Evolutionary conservation across 257 asterid species (phyloP).

Genomic region (Solanum piurae): DNA sequence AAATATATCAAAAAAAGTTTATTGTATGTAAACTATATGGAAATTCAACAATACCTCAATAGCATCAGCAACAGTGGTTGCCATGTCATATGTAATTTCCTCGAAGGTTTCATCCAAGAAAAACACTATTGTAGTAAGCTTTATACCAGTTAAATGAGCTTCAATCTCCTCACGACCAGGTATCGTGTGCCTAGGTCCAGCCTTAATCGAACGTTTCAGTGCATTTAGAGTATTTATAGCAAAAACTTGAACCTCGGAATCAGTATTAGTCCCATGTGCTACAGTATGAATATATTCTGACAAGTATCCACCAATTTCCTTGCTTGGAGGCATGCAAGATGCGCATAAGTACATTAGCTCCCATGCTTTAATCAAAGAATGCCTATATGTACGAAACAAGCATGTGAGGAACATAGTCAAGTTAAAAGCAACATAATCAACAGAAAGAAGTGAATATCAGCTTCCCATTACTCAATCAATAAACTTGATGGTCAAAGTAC

Average conservation of each 20-base stretch:
- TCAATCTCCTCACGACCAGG: conserved; percentile 97
- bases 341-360: conserved; percentile 90
- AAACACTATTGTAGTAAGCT: conserved; percentile 89
- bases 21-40: neutral
- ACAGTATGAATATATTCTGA: conserved; percentile 73
- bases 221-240: conserved; percentile 85
- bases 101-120: conserved; percentile 98
- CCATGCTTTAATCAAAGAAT: conserved; percentile 75
- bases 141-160: conserved; percentile 85
- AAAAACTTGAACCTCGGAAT: conserved; percentile 74
- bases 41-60: conserved; percentile 66
- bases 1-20: neutral
- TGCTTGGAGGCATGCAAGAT: conserved; percentile 98
- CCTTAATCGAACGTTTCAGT: conserved; percentile 80
- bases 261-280: conserved; percentile 53
- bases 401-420: conserved; percentile 1
- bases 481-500: conserved; percentile 20
- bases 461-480: neutral
- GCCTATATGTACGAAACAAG: conserved; percentile 34
- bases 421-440: neutral
- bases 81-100: conserved; percentile 93
- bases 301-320: conserved; percentile 87
- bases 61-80: conserved; percentile 92
- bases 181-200: conserved; percentile 81
- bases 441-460: neutral